Evolutionary conservation across 257 asterid genomes (phyloP), one percentile per base, ranked within the genome.

Genomic region (Plantago ovata): DNA sequence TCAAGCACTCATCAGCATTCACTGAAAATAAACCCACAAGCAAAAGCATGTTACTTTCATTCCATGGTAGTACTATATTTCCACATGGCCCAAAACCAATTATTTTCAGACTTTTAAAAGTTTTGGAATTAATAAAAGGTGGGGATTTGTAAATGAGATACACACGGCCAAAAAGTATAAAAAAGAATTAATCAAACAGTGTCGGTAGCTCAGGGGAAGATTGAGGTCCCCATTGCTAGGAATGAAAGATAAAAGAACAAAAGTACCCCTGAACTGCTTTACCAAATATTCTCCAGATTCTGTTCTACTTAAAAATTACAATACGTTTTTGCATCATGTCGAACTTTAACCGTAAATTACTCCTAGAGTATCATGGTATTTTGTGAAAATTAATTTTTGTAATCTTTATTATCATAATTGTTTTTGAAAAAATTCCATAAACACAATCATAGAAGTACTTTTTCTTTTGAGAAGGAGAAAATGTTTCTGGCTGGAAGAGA

Each of bases 1-100:
- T 80, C 79, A 92, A 63, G 65, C 98, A 92, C 76, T 92, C 98
- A 73, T 92, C 82, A 21, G 95, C 84, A 67, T 92, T 92, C 50
- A 88, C 98, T 92, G 83, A 38, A 71, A 64, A 57, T 53, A 43
- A 45, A 54, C 39, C 67, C 56, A 24, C 47, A 38, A 53, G 23
- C 24, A 19, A 16, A 14, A 49, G 39, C 12, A 9, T 36, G 40
- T 21, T 6, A 40, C 44, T 24, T 32, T 53, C 36, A 28, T 28
- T 28, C 7, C 36, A 28, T 28, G 36, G 36, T 28, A n/a, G n/a
- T 24, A 52, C 41, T 12, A 12, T 38, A 28, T 23, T 32, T 52
- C 24, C 42, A 21, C 40, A 53, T 13, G 18, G 36, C 7, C 36
- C 36, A 28, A 28, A 3, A 28, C 7, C 36, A 50, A 50, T 50